Base-by-base conservation (phyloP, 2,329 filamentous ascomycete genomes). In the Huntiella moniliformis region DNA sequence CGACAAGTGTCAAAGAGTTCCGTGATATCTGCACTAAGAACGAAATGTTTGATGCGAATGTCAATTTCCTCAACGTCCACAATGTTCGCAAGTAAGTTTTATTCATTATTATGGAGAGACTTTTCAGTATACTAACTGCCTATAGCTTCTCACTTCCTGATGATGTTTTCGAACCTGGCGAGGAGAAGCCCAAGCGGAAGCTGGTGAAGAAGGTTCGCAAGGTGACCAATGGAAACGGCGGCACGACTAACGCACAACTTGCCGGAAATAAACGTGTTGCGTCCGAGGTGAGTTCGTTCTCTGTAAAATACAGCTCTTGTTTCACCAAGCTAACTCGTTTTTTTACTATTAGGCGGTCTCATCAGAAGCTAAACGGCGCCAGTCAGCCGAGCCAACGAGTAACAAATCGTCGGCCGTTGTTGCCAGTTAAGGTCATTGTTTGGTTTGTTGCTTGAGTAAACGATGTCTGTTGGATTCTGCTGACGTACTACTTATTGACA, bases 141-240 rank as follows among this genome's bases (percentile, higher is more conserved):
- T 52, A 32, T 56, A 95, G 87, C 62, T 82, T 83, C 58, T 78
- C 86, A 57, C 71, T 98, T 18, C 91, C 91, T 22, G 78, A 84
- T 50, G 88, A 98, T 60, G 77, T 96, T 2, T 98, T 98, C 58
- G 71, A 78, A 41, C 65, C 77, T 17, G 83, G 83, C 55, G 91
- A 98, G 61, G 65, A 67, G 42, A 81, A 75, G 55, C 82, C 82
- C 4, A 73, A 70, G 56, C 75, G 65, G 61, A 78, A 73, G 60
- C 67, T 46, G 13, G 32, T 50, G 28, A 50, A 70, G 57, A 58
- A 64, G 8, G 44, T 52, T 32, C 56, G 55, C 18, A 52, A 53
- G 28, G 51, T 28, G 10, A 13, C 6, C 5, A 28, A 10, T 41
- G 22, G 37, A 11, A 18, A 55, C 22, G 52, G 54, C 36, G 56